Base-by-base conservation (phyloP, 2,329 filamentous ascomycete species). In the Colletotrichum sansevieriae region DNA sequence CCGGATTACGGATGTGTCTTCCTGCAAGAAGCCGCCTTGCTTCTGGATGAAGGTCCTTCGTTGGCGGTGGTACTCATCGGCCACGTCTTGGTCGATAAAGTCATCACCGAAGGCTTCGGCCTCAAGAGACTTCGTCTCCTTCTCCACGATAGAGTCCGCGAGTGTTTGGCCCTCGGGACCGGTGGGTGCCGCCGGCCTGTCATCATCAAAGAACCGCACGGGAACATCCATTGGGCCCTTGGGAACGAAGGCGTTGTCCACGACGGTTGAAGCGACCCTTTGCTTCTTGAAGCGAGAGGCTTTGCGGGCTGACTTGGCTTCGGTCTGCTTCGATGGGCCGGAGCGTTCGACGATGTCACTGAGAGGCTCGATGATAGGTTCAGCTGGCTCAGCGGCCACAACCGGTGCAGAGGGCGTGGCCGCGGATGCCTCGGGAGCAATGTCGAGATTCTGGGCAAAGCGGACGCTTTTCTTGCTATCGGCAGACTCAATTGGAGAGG, bases 21-120 rank as follows among this genome's bases (percentile, higher is more conserved):
- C 88, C 65, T 88, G 87, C 74, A 92, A 81, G 78, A 97, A 97
- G 3, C 94, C 94, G 59, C 94, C 94, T 74, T 96, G 89, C 73
- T 90, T 87, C 73, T 94, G 89, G 62, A 98, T 94, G 79, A 97
- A 90, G 74, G 88, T 88, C 76, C 95, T 97, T 20, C 95, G 91
- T 78, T 93, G 85, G 51, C 88, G 90, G 77, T 97, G 92, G 78
- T 97, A 97, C 76, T 97, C 92, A 43, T 89, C 88, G 8, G 92
- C 91, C 13, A 97, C 90, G 77, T 97, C 92, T 71, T 92, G 90
- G 61, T 92, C 87, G 58, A 95, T 83, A 35, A 95, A 82, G 20
- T 89, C 84, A 5, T 97, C 92, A 44, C 85, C 82, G 9, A 63
- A 64, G 9, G 63, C 41, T 22, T 59, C 63, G 2, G 37, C 25